Conservation (phyloP, 495 filamentous ascomycete genomes). For the Neurospora sp. region DNA sequence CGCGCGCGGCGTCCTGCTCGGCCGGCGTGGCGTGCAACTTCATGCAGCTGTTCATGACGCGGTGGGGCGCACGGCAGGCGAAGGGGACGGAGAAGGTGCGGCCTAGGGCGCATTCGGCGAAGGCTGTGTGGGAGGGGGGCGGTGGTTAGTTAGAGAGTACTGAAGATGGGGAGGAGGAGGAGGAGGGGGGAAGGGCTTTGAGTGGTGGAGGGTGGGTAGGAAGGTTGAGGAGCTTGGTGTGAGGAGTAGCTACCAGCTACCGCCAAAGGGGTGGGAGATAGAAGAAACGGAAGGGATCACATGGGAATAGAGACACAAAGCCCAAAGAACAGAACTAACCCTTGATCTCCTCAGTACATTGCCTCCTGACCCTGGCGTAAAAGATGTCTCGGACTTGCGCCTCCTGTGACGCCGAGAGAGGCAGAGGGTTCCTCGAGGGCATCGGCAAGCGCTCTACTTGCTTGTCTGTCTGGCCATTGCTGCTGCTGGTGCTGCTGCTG, state of each 20-base stretch:
- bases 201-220: background rate
- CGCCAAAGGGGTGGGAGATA: background rate
- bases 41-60: constrained; percentile 93
- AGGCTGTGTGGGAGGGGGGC: constrained; percentile 38
- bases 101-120: constrained; percentile 78
- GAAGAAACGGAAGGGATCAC: background rate
- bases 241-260: background rate
- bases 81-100: constrained; percentile 80
- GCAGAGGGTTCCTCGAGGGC: constrained; percentile 70
- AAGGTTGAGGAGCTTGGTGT: background rate
- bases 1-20: constrained; percentile 78
- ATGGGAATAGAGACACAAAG: background rate
- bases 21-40: constrained; percentile 67
- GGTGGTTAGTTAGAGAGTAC: background rate
- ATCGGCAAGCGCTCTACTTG: constrained; percentile 31
- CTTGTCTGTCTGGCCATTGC: background rate
- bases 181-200: background rate
- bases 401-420: constrained; percentile 88
- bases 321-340: constrained; percentile 37
- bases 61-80: constrained; percentile 66
- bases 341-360: constrained; percentile 79
- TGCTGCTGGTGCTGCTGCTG: background rate
- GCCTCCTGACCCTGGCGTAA: constrained; percentile 68
- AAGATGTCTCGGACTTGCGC: constrained; percentile 82
- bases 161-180: constrained; percentile 1